phyloP scores from a whole-genome alignment of 257 asterid species.

The Ophiorrhiza pumila region DNA sequence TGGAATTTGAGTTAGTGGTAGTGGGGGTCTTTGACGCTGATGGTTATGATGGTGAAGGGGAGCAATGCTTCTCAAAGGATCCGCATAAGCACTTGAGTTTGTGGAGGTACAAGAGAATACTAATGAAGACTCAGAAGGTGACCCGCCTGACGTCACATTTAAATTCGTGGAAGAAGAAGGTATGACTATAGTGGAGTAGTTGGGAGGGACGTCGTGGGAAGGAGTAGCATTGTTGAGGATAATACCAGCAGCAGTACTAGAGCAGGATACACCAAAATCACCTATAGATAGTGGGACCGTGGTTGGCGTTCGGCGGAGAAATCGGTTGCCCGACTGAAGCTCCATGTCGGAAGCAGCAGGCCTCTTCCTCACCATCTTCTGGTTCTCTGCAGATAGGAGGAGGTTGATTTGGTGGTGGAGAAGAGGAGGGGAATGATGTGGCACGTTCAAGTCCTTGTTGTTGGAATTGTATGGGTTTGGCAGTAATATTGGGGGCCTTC shows the following conservation, averaged over 20 bases:
- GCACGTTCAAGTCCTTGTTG: constrained; percentile 6
- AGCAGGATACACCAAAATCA: constrained; percentile 18
- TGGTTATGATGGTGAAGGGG: constrained; percentile 18
- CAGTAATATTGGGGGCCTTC: neutral
- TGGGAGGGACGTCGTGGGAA: constrained; percentile 30
- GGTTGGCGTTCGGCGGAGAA: constrained; percentile 44
- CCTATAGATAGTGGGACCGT: constrained; percentile 9
- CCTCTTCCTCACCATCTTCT: constrained; percentile 68
- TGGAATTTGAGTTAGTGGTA: neutral
- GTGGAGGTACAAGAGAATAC: constrained; percentile 13
- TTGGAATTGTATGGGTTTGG: neutral
- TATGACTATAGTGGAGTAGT: constrained; percentile 61
- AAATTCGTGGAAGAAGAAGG: constrained; percentile 45
- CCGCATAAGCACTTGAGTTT: constrained; percentile 25
- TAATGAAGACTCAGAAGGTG: constrained; percentile 30
- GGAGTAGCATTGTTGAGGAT: neutral
- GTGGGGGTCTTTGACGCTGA: constrained; percentile 16
- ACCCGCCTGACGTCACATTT: constrained; percentile 48
- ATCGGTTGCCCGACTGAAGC: constrained; percentile 38
- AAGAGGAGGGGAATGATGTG: constrained; percentile 22
- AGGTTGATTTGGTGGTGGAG: constrained; percentile 5
- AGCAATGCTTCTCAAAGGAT: constrained; percentile 29
- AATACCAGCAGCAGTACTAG: neutral
- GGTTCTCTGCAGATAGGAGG: constrained; percentile 8
- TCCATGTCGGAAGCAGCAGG: constrained; percentile 87